Evolutionary conservation across 1,284 basidiomycete species (phyloP).

Genomic region (Baeospora myosura): DNA sequence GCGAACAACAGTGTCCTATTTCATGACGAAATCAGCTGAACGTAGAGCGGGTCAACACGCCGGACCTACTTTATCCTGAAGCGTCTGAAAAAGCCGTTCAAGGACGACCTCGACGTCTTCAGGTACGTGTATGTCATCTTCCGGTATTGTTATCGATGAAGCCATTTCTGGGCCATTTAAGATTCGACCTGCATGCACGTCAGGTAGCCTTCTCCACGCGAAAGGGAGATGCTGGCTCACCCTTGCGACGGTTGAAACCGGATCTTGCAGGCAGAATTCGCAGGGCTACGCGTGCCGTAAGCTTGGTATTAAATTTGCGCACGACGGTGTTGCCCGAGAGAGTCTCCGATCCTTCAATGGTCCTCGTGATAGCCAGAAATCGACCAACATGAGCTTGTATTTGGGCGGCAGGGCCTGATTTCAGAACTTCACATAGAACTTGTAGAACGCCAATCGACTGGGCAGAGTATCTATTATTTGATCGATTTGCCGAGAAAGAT

Average conservation of each 20-base stretch:
- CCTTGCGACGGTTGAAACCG: constrained; percentile 31
- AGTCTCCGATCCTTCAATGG: constrained; percentile 30
- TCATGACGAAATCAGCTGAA: background rate
- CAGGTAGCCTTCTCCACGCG: background rate
- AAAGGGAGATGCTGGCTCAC: constrained; percentile 20
- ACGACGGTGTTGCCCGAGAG: constrained; percentile 54
- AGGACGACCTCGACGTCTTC: constrained; percentile 75
- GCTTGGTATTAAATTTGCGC: constrained; percentile 61
- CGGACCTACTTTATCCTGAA: constrained; percentile 74
- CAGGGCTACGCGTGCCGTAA: constrained; percentile 55
- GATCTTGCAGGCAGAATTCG: constrained; percentile 50
- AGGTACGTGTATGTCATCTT: constrained; percentile 66
- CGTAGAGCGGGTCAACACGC: background rate
- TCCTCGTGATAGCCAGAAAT: constrained; percentile 37
- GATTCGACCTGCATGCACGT: constrained; percentile 16
- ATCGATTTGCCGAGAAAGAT: background rate
- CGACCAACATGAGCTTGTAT: constrained; percentile 35
- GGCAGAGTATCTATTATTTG: background rate
- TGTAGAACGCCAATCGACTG: constrained; percentile 69
- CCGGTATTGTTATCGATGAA: constrained; percentile 14
- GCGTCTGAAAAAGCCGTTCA: constrained; percentile 64
- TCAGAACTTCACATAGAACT: constrained; percentile 67
- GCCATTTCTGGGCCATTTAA: too few species aligned
- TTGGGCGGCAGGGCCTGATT: constrained; percentile 55
- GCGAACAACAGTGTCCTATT: constrained; percentile 88